Percentiles rank a stretch among this genome's conserved stretches.
Conservation (phyloP, 1,284 basidiomycete genomes). For the Gymnopus androsaceus region DNA sequence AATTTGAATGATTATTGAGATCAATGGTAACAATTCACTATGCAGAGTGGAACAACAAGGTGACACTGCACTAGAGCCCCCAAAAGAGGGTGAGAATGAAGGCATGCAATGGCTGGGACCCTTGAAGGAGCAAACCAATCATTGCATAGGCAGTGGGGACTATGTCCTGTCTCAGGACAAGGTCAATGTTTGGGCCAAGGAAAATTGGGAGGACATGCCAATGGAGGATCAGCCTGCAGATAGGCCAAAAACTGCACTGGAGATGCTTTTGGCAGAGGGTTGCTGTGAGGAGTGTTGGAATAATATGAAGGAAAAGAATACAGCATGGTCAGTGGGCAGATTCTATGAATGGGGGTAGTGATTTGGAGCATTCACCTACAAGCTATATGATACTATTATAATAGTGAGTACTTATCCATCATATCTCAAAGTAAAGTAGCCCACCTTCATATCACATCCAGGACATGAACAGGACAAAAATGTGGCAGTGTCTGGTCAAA, state of each 20-base stretch:
- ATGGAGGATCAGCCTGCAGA: no score
- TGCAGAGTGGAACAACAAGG: slow-evolving; percentile 20
- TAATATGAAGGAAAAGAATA: slow-evolving; percentile 15
- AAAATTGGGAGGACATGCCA: slow-evolving; percentile 4
- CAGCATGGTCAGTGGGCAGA: slow-evolving; percentile 23
- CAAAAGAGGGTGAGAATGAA: neutral
- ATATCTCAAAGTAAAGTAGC: no score
- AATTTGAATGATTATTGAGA: slow-evolving; percentile 24
- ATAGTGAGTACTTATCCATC: no score
- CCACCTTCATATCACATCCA: no score
- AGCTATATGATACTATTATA: no score
- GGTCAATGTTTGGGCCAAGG: slow-evolving; percentile 22
- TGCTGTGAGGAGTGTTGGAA: neutral
- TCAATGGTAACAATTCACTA: slow-evolving; percentile 38
- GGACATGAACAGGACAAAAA: no score
- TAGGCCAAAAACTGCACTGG: no score
- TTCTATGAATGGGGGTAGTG: slow-evolving; percentile 31
- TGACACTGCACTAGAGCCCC: neutral
- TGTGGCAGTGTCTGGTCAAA: no score
- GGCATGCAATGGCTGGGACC: neutral
- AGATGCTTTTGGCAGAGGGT: neutral
- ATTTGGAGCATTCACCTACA: no score
- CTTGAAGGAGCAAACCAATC: slow-evolving; percentile 19
- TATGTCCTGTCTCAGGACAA: slow-evolving; percentile 23
- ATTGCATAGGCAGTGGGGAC: slow-evolving; percentile 17